A percentile compares a stretch with the other conserved stretches of the same genome.
phyloP scores from a whole-genome alignment of 2,329 filamentous ascomycete species.

The Graphilbum ipis-grandicollis region DNA sequence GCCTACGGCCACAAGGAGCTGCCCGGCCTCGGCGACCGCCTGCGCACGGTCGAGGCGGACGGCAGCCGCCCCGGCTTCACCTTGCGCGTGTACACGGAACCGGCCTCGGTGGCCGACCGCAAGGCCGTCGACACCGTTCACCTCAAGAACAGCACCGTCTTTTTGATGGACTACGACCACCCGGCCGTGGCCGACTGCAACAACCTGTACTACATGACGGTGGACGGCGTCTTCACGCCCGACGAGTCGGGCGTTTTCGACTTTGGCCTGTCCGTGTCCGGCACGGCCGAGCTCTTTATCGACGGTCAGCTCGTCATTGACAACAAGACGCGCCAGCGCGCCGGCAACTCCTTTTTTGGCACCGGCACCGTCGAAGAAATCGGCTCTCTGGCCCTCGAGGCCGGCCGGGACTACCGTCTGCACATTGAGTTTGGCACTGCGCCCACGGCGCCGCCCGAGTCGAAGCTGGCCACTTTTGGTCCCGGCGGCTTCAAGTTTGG shows the following conservation, averaged over 20 bases:
- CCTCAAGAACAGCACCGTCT: background rate
- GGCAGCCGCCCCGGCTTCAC: constrained; percentile 31
- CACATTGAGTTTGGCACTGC: background rate
- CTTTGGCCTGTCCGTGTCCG: background rate
- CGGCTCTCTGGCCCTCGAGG: background rate
- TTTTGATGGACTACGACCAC: background rate
- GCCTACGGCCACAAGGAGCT: constrained; percentile 48
- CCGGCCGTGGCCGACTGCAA: background rate
- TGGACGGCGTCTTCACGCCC: background rate
- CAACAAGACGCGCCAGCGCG: background rate
- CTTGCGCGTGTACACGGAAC: background rate
- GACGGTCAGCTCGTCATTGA: background rate
- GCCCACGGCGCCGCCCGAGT: background rate
- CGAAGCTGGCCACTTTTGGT: background rate
- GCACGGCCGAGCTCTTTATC: background rate
- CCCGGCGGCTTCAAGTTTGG: background rate
- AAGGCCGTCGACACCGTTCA: background rate
- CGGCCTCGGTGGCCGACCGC: background rate
- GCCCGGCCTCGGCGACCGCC: constrained; percentile 46
- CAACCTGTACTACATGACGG: background rate
- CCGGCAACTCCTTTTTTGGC: background rate
- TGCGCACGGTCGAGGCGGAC: constrained; percentile 42
- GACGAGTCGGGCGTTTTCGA: background rate
- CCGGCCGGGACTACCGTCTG: background rate
- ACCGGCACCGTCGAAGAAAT: background rate